phyloP scores from a whole-genome alignment of 2,329 filamentous ascomycete genomes.

The Ceratocystis harringtonii region DNA sequence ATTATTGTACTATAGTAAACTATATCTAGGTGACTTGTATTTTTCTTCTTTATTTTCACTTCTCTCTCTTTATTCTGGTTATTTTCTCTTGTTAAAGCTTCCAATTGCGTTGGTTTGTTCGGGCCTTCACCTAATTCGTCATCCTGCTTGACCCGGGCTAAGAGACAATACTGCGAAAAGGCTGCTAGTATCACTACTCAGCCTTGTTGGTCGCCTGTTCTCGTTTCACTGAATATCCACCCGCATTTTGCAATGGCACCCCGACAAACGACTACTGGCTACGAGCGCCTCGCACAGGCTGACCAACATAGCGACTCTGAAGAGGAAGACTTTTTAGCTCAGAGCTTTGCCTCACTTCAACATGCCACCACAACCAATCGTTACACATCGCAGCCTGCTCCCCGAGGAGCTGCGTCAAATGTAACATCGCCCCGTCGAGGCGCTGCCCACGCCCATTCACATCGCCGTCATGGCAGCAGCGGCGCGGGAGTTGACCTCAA shows the following conservation, averaged over 20 bases:
- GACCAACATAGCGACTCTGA: constrained; percentile 59
- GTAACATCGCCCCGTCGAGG: constrained; percentile 35
- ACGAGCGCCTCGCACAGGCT: constrained; percentile 71
- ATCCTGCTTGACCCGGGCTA: neutral
- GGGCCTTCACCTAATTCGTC: neutral
- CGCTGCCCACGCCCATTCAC: neutral
- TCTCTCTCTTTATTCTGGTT: neutral
- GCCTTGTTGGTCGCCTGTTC: neutral
- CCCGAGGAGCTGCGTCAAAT: constrained; percentile 33
- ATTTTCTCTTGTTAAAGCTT: neutral
- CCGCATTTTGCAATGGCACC: constrained; percentile 41
- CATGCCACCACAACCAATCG: constrained; percentile 40
- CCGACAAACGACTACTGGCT: constrained; percentile 63
- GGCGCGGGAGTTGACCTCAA: constrained; percentile 94
- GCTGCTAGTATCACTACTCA: neutral
- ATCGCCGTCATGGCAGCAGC: constrained; percentile 38
- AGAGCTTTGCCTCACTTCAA: constrained; percentile 41
- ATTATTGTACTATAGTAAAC: neutral
- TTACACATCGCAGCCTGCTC: constrained; percentile 39
- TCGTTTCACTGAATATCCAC: neutral
- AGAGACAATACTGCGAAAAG: neutral
- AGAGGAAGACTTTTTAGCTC: constrained; percentile 41
- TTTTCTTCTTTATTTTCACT: neutral
- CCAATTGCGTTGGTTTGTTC: neutral
- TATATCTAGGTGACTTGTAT: neutral